phyloP scores from a whole-genome alignment of 2,329 filamentous ascomycete species.

The Aspergillus latus region DNA sequence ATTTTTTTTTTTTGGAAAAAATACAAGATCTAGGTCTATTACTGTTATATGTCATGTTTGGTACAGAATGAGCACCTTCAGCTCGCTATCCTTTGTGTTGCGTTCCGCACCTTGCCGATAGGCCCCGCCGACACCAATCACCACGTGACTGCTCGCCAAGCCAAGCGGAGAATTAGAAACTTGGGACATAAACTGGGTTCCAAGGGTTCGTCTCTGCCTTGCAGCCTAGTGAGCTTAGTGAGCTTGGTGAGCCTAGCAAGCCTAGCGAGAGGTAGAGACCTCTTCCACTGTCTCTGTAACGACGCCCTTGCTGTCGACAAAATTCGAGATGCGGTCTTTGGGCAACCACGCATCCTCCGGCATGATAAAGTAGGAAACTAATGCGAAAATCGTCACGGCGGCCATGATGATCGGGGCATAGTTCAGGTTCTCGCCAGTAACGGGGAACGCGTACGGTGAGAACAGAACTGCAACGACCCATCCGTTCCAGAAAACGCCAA shows the following conservation, averaged over 20 bases:
- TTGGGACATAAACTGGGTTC: too few relatives aligned
- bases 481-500: constrained; percentile 51
- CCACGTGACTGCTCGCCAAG: too few relatives aligned
- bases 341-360: constrained; percentile 51
- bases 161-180: too few relatives aligned
- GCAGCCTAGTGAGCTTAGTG: background rate
- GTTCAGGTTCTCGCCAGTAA: constrained; percentile 46
- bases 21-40: too few relatives aligned
- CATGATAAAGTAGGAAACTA: constrained; percentile 51
- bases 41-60: too few relatives aligned
- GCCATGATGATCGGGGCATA: constrained; percentile 55
- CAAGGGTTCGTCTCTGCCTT: too few relatives aligned
- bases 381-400: constrained; percentile 49
- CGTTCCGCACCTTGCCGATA: too few relatives aligned
- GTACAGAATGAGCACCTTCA: too few relatives aligned
- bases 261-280: constrained; percentile 7
- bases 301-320: constrained; percentile 41
- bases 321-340: constrained; percentile 45
- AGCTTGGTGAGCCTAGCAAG: too few relatives aligned
- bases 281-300: constrained; percentile 30
- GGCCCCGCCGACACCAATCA: too few relatives aligned
- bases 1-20: too few relatives aligned
- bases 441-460: constrained; percentile 49
- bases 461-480: constrained; percentile 53
- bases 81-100: too few relatives aligned